Base-by-base conservation (phyloP, 2,329 filamentous ascomycete species). In the Hypocreales sp. region DNA sequence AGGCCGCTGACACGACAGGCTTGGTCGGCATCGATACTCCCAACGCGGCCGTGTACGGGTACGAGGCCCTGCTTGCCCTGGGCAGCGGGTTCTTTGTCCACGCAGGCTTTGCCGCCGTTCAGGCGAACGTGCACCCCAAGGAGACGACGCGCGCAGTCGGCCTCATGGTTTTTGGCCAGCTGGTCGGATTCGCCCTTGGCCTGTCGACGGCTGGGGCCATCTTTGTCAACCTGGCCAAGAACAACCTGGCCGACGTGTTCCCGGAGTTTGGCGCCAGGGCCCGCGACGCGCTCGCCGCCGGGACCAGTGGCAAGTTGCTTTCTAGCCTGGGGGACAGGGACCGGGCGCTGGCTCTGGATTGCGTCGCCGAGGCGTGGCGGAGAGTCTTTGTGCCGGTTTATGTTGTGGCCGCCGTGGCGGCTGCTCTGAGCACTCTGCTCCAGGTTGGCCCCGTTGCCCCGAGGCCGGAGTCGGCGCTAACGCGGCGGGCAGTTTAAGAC, bases 81-180 rank as follows among this genome's bases (percentile, higher is more conserved):
- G 13, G 17, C 5, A 8, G 21, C 5, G 27, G 27, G 2, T 24
- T 15, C 20, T 20, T 24, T n/a, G 16, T 47, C 7, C 50, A 56
- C 30, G 42, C 49, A 0, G 32, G 37, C 10, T 56, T 49, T 31
- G 40, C 49, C 2, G 43, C 56, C 11, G 50, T 44, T 1, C 49
- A 51, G 24, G 40, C 42, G 2, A 44, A 41, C 6, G 46, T 49
- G 5, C 25, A 36, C 4, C 39, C 45, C 7, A 25, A 35, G 3
- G 33, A 45, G 7, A 36, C 48, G 5, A 29, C 45, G 2, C 27
- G 38, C 10, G 45, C 44, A n/a, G n/a, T n/a, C 3, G 42, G 55
- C 17, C 50, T 50, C 36, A 50, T 54, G 26, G 46, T 41, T 9
- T 32, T 46, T 7, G 44, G 38, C 3, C 50, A 55, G 31, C 35